Percentiles rank a stretch among this genome's conserved stretches.
Evolutionary conservation across 305 asterid genomes (phyloP).

Genomic region (Fraxinus velutina): DNA sequence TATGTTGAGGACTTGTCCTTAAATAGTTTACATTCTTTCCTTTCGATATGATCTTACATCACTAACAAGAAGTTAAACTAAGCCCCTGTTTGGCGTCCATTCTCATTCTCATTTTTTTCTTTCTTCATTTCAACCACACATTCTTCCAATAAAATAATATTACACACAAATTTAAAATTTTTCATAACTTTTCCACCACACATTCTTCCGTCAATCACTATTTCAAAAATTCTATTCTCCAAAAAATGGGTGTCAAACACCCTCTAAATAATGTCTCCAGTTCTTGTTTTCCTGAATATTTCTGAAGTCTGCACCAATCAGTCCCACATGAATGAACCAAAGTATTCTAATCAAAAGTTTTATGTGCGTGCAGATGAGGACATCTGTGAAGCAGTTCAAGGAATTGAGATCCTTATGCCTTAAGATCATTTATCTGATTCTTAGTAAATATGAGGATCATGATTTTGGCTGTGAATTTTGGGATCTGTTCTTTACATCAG

Average conservation of each 20-base stretch:
- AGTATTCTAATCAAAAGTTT: slow-evolving; percentile 20
- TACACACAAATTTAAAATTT: too few species aligned
- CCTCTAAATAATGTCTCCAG: neutral
- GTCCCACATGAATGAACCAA: neutral
- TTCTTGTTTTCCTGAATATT: slow-evolving; percentile 1
- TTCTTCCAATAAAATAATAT: too few species aligned
- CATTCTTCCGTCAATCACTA: too few species aligned
- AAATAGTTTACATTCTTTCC: neutral
- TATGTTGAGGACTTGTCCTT: neutral
- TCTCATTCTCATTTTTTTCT: too few species aligned
- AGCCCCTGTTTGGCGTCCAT: neutral
- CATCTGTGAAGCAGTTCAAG: slow-evolving; percentile 62
- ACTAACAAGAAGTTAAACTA: slow-evolving; percentile 3
- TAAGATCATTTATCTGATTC: slow-evolving; percentile 59
- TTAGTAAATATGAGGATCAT: slow-evolving; percentile 59
- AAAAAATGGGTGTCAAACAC: too few species aligned
- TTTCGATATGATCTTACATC: neutral
- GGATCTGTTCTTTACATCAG: slow-evolving; percentile 69
- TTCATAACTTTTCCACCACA: too few species aligned
- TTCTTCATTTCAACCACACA: too few species aligned
- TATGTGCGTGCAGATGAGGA: slow-evolving; percentile 53
- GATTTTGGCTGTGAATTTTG: slow-evolving; percentile 70
- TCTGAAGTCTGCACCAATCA: slow-evolving; percentile 2
- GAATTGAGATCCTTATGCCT: slow-evolving; percentile 88
- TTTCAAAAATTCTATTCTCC: too few species aligned